Evolutionary conservation across 2,329 filamentous ascomycete species (phyloP).

Genomic region (Davidsoniella virescens): DNA sequence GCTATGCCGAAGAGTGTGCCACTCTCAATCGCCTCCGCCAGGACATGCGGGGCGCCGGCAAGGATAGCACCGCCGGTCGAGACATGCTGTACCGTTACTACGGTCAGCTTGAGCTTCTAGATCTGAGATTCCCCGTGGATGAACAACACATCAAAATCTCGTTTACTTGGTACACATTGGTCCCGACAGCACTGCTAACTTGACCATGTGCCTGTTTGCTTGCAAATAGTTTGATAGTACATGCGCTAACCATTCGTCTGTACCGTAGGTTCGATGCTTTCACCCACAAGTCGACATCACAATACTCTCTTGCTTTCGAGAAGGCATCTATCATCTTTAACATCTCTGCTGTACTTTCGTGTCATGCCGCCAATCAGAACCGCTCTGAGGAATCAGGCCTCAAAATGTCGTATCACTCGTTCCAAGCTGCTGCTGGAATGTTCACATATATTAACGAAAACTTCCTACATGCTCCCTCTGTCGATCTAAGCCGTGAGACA

Average conservation of each 20-base stretch:
- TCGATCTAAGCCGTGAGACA: conserved; percentile 88
- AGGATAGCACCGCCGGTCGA: conserved; percentile 84
- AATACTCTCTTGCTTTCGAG: conserved; percentile 93
- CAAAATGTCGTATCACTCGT: conserved; percentile 95
- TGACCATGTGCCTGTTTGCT: background rate
- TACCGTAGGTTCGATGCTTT: conserved; percentile 85
- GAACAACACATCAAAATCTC: conserved; percentile 99
- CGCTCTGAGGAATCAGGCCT: conserved; percentile 81
- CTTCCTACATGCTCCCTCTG: conserved; percentile 90
- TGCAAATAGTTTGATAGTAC: background rate
- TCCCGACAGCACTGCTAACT: background rate
- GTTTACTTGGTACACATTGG: conserved; percentile 69
- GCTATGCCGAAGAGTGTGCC: conserved; percentile 87
- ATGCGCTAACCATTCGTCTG: conserved; percentile 13
- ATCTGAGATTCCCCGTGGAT: conserved; percentile 89
- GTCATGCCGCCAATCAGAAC: conserved; percentile 85
- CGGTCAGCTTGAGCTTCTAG: conserved; percentile 85
- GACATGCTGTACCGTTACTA: conserved; percentile 96
- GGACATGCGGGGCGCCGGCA: conserved; percentile 95
- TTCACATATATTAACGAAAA: conserved; percentile 99
- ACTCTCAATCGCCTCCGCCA: conserved; percentile 89
- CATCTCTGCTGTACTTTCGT: conserved; percentile 91
- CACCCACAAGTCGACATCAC: conserved; percentile 90
- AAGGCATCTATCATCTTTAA: conserved; percentile 99
- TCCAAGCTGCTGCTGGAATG: conserved; percentile 96